Percentiles rank a stretch among this genome's conserved stretches.
Evolutionary conservation across 1,139 yeast genomes (phyloP).

Genomic region (Blastobotrys malaysiensis): DNA sequence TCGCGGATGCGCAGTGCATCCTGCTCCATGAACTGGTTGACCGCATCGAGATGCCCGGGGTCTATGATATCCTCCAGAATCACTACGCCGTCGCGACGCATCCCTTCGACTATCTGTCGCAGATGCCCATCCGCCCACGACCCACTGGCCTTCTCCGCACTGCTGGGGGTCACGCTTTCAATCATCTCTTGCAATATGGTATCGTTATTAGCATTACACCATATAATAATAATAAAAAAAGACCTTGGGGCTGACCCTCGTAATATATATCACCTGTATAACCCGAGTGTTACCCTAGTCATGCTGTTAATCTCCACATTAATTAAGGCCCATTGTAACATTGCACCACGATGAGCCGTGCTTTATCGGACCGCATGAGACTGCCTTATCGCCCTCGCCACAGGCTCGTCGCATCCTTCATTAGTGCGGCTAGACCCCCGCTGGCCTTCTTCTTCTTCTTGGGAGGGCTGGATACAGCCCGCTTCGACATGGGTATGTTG

Average conservation of each 20-base stretch:
- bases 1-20: conserved; percentile 15
- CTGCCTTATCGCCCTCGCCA: background rate
- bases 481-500: conserved; percentile 11
- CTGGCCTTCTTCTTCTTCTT: conserved; percentile 4
- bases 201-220: background rate
- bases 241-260: background rate
- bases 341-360: too few species aligned
- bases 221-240: background rate
- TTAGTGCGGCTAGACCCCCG: background rate
- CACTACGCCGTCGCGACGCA: conserved; percentile 18
- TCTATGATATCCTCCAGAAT: conserved; percentile 18
- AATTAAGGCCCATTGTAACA: too few species aligned
- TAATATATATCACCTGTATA: too few species aligned
- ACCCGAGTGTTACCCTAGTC: background rate
- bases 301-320: background rate
- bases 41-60: conserved; percentile 15
- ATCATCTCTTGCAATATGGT: background rate
- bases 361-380: too few species aligned
- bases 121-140: conserved; percentile 17
- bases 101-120: conserved; percentile 17
- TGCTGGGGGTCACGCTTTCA: conserved; percentile 3
- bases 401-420: background rate
- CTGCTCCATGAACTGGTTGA: conserved; percentile 17
- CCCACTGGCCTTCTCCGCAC: conserved; percentile 11
- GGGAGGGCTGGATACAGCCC: conserved; percentile 6